Base-by-base conservation (phyloP, 1,139 yeast genomes). In the Sugiyamaella pinicola region DNA sequence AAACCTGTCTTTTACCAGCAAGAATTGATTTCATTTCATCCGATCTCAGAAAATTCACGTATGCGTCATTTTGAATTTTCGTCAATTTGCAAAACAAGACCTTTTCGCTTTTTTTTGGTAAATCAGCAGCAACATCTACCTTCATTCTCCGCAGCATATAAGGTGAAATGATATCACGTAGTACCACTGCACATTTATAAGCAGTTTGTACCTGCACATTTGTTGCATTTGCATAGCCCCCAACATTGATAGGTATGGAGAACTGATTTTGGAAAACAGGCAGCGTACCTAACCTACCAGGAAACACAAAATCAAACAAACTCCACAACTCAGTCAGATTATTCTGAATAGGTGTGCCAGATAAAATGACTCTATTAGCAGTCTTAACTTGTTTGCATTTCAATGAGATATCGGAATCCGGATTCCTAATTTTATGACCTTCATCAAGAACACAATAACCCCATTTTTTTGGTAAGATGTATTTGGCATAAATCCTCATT, bases 151-250 rank as follows among this genome's bases (percentile, higher is more conserved):
- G 75, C 47, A 93, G 71, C 55, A 93, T 72, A 67, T 91, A 93
- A 0, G 99, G 99, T 1, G 96, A 83, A 7, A 93, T 89, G 61
- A 93, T 71, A 62, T 93, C 96, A 52, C 96, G 76, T 49, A 93
- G 71, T 1, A 93, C 85, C 7, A 91, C 95, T 0, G 99, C 99
- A 74, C 98, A 93, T 67, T 90, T 90, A 66, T 87, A 91, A 1
- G 98, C 97, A 0, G 98, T 85, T 66, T 93, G 98, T 0, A 95
- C 98, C 66, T 95, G 98, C 3, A 93, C 82, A 68, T 93, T 93
- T 1, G 95, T 84, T 0, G 99, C 99, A 72, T 93, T 93, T 1
- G 99, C 96, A 69, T 95, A 93, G 0, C 99, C 99, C n/a, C 99
- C 99, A 70, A 88, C 80, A 64, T 90, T 91, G 39, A 93, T 95